phyloP scores from a whole-genome alignment of 1,284 basidiomycete genomes.

The Melampsora larici-populina region DNA sequence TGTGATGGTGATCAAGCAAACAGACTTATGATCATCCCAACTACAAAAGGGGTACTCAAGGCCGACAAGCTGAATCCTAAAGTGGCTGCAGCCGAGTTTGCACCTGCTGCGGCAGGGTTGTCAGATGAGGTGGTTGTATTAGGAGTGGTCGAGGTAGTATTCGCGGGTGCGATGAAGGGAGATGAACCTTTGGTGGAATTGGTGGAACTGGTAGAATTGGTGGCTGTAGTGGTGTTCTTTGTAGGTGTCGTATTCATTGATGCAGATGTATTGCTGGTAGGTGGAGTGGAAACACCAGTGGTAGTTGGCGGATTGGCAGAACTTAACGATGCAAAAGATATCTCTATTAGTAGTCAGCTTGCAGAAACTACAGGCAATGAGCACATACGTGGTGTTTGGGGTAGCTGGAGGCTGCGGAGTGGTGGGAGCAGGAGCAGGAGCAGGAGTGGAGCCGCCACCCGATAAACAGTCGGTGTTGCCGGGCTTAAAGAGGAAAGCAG shows the following conservation, averaged over 20 bases:
- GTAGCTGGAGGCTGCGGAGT: background rate
- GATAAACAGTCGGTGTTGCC: background rate
- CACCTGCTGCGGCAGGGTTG: background rate
- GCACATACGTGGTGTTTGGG: background rate
- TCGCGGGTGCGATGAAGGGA: background rate
- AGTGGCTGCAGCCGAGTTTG: background rate
- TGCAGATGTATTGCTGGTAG: background rate
- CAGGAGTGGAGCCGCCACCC: background rate
- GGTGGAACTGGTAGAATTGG: background rate
- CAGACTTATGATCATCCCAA: too few relatives aligned
- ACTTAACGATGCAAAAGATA: too few relatives aligned
- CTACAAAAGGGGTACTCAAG: background rate
- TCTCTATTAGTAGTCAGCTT: background rate
- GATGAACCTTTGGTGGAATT: background rate
- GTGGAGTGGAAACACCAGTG: background rate
- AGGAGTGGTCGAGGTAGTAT: background rate
- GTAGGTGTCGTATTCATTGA: background rate
- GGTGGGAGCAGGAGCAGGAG: background rate
- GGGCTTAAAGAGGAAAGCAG: background rate
- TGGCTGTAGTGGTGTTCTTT: background rate
- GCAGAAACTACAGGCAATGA: background rate
- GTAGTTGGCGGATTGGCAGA: too few relatives aligned
- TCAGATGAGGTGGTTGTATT: background rate
- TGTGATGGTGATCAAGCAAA: too few relatives aligned
- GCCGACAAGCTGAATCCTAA: background rate